phyloP scores from a whole-genome alignment of 2,329 filamentous ascomycete species.

The Colletotrichum filicis region DNA sequence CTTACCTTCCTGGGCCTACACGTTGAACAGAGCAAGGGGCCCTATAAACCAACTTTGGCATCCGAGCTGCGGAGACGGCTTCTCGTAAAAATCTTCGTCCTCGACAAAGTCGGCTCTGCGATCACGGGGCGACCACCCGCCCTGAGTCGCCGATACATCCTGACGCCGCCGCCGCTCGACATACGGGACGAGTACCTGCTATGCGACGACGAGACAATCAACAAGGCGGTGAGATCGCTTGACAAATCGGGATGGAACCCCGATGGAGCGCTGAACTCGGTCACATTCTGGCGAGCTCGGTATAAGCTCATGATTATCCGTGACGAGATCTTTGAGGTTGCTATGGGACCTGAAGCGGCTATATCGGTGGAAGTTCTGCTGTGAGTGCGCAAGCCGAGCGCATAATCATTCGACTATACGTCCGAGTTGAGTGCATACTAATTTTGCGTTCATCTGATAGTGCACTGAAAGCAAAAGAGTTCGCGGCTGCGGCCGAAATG shows the following conservation, averaged over 20 bases:
- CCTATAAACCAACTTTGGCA: constrained; percentile 46
- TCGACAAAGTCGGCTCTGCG: constrained; percentile 62
- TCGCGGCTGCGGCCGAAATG: constrained; percentile 46
- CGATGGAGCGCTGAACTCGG: constrained; percentile 51
- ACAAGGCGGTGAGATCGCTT: constrained; percentile 49
- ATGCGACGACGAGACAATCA: constrained; percentile 52
- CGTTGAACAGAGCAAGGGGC: constrained; percentile 37
- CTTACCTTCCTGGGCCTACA: constrained; percentile 50
- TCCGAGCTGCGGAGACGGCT: constrained; percentile 49
- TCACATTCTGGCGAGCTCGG: constrained; percentile 58
- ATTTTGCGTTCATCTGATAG: constrained; percentile 35
- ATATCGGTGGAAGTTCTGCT: constrained; percentile 37
- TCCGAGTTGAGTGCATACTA: not conserved
- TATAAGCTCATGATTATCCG: constrained; percentile 60
- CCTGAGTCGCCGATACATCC: constrained; percentile 62
- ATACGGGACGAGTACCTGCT: constrained; percentile 61
- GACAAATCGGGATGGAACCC: constrained; percentile 65
- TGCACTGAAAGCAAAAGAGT: constrained; percentile 48
- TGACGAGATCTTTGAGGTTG: constrained; percentile 70
- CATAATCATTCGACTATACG: not conserved
- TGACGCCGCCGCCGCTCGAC: constrained; percentile 65
- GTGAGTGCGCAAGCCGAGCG: not conserved
- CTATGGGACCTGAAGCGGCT: constrained; percentile 52
- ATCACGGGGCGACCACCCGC: constrained; percentile 67
- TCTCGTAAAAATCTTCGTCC: constrained; percentile 49